These are phyloP conservation scores for Phytopythium delawarense DNA, from an alignment of 352 stramenopile genomes.

Conservation along the genomic window DNA sequence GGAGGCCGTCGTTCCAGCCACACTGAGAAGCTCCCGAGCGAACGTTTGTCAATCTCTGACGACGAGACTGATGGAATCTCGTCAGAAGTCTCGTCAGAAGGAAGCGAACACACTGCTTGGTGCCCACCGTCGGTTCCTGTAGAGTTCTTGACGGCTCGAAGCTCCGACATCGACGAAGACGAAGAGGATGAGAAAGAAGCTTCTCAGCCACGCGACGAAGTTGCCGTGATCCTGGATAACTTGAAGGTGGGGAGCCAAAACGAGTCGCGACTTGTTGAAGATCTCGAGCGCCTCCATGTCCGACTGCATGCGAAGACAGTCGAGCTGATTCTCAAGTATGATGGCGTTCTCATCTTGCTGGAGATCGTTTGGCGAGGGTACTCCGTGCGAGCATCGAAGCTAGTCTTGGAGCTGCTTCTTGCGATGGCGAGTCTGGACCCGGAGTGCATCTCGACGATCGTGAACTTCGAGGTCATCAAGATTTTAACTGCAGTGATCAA, in stretches of 20 bases:
- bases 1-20: not conserved
- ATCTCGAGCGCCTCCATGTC: slow-evolving; percentile 28
- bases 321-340: slow-evolving; percentile 29
- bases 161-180: slow-evolving; percentile 22
- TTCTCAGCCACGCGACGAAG: slow-evolving; percentile 1
- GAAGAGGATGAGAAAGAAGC: slow-evolving; percentile 10
- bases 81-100: slow-evolving; percentile 6
- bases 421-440: slow-evolving; percentile 28
- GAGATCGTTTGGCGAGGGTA: slow-evolving; percentile 37
- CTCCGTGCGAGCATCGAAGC: slow-evolving; percentile 28
- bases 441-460: slow-evolving; percentile 34
- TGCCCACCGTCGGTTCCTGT: slow-evolving; percentile 12
- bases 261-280: slow-evolving; percentile 23
- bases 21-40: not conserved
- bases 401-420: slow-evolving; percentile 37
- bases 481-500: slow-evolving; percentile 43
- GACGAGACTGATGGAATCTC: slow-evolving; percentile 5
- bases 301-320: slow-evolving; percentile 24
- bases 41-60: not conserved
- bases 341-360: slow-evolving; percentile 37
- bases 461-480: slow-evolving; percentile 41
- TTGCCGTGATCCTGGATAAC: slow-evolving; percentile 25
- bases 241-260: slow-evolving; percentile 20
- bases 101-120: not conserved
- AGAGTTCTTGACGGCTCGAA: slow-evolving; percentile 32